Evolutionary conservation across 192 early-diverging fungal genomes (phyloP).

Genomic region (Backusella parvicylindrica): DNA sequence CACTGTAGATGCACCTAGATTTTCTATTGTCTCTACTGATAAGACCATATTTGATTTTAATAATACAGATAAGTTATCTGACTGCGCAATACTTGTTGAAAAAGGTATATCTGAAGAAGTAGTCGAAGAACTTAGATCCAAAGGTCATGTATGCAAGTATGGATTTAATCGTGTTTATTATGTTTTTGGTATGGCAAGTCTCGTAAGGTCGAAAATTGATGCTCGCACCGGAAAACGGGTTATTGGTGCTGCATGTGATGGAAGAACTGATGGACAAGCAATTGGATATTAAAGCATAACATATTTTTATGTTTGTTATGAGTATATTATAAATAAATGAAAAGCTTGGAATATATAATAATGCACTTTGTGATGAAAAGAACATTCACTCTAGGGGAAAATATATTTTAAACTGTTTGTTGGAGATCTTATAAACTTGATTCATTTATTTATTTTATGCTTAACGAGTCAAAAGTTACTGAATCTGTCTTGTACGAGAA

Average conservation of each 20-base stretch:
- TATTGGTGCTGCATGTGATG: conserved; percentile 49
- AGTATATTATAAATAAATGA: not conserved
- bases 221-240: conserved; percentile 37
- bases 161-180: not conserved
- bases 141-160: conserved; percentile 54
- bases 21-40: conserved; percentile 49
- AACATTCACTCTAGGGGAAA: too few species aligned
- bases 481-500: too few species aligned
- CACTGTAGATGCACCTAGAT: conserved; percentile 66
- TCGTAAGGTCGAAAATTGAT: conserved; percentile 48
- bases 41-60: conserved; percentile 17
- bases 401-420: too few species aligned
- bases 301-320: not conserved
- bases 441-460: too few species aligned
- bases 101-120: conserved; percentile 50
- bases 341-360: too few species aligned
- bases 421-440: too few species aligned
- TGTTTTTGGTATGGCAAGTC: conserved; percentile 71
- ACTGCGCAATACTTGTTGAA: conserved; percentile 53
- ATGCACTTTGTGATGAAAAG: too few species aligned
- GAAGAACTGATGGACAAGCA: conserved; percentile 55
- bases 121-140: conserved; percentile 40
- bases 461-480: too few species aligned
- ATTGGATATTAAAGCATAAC: conserved; percentile 35
- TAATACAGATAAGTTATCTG: conserved; percentile 6